Conservation (phyloP, 2,329 filamentous ascomycete genomes). For the Aspergillus novoparasiticus region DNA sequence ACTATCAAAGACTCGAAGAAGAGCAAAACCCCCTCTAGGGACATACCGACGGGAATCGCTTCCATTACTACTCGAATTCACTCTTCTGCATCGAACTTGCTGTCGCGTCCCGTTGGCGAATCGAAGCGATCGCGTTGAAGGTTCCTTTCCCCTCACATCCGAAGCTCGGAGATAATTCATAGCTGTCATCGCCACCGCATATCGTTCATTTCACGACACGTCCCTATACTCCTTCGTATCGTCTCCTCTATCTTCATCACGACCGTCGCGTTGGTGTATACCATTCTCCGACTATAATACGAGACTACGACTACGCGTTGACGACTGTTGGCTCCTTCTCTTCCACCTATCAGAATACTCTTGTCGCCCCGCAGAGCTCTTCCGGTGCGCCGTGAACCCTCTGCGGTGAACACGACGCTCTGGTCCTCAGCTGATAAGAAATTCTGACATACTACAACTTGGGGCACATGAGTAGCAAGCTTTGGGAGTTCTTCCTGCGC, state of each 20-base stretch:
- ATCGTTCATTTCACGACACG: constrained; percentile 13
- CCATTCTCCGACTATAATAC: not conserved
- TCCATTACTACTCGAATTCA: constrained; percentile 7
- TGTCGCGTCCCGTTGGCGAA: constrained; percentile 18
- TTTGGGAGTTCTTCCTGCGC: constrained; percentile 97
- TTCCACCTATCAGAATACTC: constrained; percentile 27
- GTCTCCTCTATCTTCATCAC: not conserved
- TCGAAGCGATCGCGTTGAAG: constrained; percentile 5
- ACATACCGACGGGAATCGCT: constrained; percentile 1
- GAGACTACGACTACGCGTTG: constrained; percentile 20
- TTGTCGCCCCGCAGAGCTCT: constrained; percentile 53
- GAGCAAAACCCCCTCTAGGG: not conserved
- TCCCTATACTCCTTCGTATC: not conserved
- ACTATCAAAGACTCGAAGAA: not conserved
- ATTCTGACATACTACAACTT: constrained; percentile 36
- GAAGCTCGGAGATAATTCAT: constrained; percentile 17
- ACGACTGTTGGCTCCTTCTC: constrained; percentile 14
- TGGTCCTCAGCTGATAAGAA: constrained; percentile 58
- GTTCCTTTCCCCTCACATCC: constrained; percentile 2
- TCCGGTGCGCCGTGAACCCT: constrained; percentile 75
- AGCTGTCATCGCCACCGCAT: constrained; percentile 26
- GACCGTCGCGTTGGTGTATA: not conserved
- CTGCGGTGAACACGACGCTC: constrained; percentile 89
- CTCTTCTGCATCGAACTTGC: not conserved
- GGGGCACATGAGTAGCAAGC: constrained; percentile 86